Conservation (phyloP, 306 rosid genomes). For the Glycine tomentella region DNA sequence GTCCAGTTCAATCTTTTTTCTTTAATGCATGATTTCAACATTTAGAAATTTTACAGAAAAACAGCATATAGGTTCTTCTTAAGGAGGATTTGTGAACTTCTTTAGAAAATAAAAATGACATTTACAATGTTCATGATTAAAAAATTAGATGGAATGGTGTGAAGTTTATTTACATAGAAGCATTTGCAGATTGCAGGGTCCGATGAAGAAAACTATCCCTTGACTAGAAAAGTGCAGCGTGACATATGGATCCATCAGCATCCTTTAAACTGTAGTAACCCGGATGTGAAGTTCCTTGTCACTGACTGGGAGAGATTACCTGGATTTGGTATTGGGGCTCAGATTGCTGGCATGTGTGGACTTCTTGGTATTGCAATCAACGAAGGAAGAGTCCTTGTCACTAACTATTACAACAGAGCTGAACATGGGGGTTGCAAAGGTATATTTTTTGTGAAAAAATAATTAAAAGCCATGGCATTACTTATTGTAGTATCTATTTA, state of each 20-base stretch:
- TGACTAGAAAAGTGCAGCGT: constrained; percentile 84
- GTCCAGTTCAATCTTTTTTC: neutral
- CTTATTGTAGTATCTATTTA: neutral
- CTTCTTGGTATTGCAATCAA: constrained; percentile 85
- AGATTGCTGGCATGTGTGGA: constrained; percentile 88
- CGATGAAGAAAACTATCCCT: constrained; percentile 90
- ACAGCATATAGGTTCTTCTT: neutral
- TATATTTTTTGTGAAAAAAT: constrained; percentile 27
- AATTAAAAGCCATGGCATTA: neutral
- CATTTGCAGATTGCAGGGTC: constrained; percentile 76
- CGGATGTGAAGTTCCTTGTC: constrained; percentile 73
- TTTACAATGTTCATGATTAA: constrained; percentile 1
- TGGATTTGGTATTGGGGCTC: constrained; percentile 93
- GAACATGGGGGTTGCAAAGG: constrained; percentile 90
- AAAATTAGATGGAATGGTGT: neutral
- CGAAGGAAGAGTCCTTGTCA: constrained; percentile 87
- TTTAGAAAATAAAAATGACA: constrained; percentile 3
- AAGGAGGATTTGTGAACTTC: neutral
- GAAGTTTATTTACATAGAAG: constrained; percentile 26
- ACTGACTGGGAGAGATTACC: constrained; percentile 94
- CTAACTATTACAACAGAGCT: constrained; percentile 83
- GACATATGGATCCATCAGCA: constrained; percentile 95
- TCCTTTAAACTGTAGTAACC: constrained; percentile 74
- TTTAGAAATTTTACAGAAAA: neutral
- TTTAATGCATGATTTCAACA: neutral